Percentiles rank a stretch among this genome's conserved stretches.
Evolutionary conservation across 2,329 filamentous ascomycete species (phyloP).

Genomic region (Pseudocercospora musae): DNA sequence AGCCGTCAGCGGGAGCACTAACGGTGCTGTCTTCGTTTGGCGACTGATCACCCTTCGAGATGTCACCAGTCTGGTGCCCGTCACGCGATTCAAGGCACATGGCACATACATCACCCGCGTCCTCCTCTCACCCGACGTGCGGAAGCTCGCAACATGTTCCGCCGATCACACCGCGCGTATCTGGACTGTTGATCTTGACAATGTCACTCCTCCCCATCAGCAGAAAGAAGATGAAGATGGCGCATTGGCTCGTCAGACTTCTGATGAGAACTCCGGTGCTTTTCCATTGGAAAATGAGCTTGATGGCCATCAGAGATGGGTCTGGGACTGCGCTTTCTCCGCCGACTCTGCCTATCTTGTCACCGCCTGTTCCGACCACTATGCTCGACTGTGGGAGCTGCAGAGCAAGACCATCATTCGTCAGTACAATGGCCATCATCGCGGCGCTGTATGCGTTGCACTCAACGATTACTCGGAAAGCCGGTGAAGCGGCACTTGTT

Average conservation of each 20-base stretch:
- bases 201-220: conserved; percentile 18
- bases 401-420: conserved; percentile 82
- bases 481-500: conserved; percentile 10
- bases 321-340: conserved; percentile 95
- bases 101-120: conserved; percentile 91
- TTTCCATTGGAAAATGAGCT: conserved; percentile 84
- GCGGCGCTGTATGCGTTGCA: conserved; percentile 87
- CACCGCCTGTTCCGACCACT: conserved; percentile 90
- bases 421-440: conserved; percentile 92
- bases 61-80: conserved; percentile 76
- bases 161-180: conserved; percentile 95
- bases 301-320: conserved; percentile 89
- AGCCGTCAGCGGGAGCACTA: conserved; percentile 66
- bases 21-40: conserved; percentile 98
- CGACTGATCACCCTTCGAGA: conserved; percentile 81
- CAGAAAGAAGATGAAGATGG: conserved; percentile 19
- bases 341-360: conserved; percentile 91
- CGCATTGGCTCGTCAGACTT: conserved; percentile 1
- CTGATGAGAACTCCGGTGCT: conserved; percentile 46
- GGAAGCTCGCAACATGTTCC: conserved; percentile 89
- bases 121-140: conserved; percentile 86
- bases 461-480: conserved; percentile 65
- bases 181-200: conserved; percentile 78
- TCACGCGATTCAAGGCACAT: conserved; percentile 87
- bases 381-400: conserved; percentile 87